Base-by-base conservation (phyloP, 768 basidiomycete genomes). In the Kwoniella bestiolae region DNA sequence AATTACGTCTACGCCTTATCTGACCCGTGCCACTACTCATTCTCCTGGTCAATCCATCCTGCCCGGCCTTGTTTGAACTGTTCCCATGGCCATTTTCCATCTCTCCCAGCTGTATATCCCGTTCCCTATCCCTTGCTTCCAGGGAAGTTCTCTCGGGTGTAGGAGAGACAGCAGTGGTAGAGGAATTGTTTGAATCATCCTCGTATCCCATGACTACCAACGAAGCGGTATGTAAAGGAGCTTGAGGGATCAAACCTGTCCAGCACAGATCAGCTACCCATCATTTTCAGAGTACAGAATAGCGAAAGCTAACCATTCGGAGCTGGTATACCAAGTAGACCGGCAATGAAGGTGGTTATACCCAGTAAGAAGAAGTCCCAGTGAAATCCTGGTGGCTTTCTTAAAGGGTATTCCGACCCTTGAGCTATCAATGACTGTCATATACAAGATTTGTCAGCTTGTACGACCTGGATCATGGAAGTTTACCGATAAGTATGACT, bases 281-380 rank as follows among this genome's bases (percentile, higher is more conserved):
- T 3, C 16, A 12, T n/a, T n/a, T n/a, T n/a, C n/a, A 31, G 44
- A 3, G 49, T 23, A 7, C 52, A 58, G 11, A 41, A 18, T 28
- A 26, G 26, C 38, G 11, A 32, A n/a, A 26, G 29, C 67, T 51
- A 25, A 65, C 76, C 74, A 55, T 81, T 81, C 1, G 79, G 78
- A 26, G 79, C 79, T 8, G 79, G 79, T 23, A 81, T 60, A 14
- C 79, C 79, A 2, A 81, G 65, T 25, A 79, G 28, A 32, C 74
- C 72, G 46, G 74, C 88, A 55, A 95, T 86, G 78, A 96, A 91
- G 1, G 93, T 96, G 0, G 90, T 92, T 52, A 94, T 82, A 2
- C 94, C 94, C 11, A 97, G 86, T 8, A 96, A 83, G 84, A 94
- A 94, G 79, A 94, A 94, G 74, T 94, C 92, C 82, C 82, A 83